These are phyloP conservation scores for Polygonum aviculare DNA, from an alignment of 148 eudicot species.

Conservation along the genomic window DNA sequence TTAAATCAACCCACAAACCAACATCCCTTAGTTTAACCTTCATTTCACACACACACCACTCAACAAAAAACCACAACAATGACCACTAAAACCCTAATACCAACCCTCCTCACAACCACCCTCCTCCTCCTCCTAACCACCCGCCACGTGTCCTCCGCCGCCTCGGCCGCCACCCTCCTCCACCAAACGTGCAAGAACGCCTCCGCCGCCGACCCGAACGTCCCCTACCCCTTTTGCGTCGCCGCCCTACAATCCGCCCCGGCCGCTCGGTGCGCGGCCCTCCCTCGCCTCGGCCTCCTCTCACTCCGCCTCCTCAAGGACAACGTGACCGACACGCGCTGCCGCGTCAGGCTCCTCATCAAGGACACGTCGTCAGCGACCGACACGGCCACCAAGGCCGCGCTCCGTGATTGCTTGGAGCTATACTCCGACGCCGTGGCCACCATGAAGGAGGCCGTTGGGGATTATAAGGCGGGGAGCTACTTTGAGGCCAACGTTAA, in stretches of 20 bases:
- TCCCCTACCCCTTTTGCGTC: conserved; percentile 34
- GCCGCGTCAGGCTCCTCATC: conserved; percentile 21
- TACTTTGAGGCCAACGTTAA: conserved; percentile 44
- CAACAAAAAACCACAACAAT: neutral
- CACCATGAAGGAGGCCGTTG: conserved; percentile 27
- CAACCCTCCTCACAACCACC: neutral
- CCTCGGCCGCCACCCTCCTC: conserved; percentile 17
- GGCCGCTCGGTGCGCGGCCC: conserved; percentile 25
- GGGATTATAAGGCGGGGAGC: conserved; percentile 15
- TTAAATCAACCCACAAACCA: too few relatives aligned
- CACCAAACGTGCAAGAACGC: conserved; percentile 33
- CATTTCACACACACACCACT: neutral
- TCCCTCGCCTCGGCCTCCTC: conserved; percentile 38
- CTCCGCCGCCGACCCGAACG: conserved; percentile 26
- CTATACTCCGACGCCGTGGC: conserved; percentile 37
- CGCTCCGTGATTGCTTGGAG: conserved; percentile 41
- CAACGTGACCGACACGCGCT: conserved; percentile 37
- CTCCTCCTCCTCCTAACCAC: neutral
- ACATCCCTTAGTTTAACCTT: too few relatives aligned
- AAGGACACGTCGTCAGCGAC: conserved; percentile 9
- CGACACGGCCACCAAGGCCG: conserved; percentile 12
- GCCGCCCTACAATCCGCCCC: conserved; percentile 33
- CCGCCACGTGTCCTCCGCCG: neutral
- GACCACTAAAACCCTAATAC: neutral
- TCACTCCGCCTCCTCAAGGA: conserved; percentile 37